A percentile compares a stretch with the other conserved stretches of the same genome.
Conservation (phyloP, 2,329 filamentous ascomycete species). For the Hymenoscyphus fructigenus region DNA sequence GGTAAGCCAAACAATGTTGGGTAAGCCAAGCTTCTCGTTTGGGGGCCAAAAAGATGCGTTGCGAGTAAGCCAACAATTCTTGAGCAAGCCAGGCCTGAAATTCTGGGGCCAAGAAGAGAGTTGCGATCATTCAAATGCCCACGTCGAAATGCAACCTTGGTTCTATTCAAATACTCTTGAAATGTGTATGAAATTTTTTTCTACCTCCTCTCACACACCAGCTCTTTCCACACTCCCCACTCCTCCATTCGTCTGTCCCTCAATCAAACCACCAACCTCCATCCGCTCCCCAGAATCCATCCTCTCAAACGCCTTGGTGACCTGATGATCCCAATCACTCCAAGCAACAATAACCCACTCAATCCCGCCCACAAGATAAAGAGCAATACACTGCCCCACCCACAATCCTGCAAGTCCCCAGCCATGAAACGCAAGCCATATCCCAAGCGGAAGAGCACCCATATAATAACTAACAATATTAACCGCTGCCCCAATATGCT, state of each 20-base stretch:
- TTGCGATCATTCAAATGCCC: too few species aligned
- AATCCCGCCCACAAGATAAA: conserved; percentile 74
- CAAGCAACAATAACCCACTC: conserved; percentile 79
- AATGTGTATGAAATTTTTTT: not conserved
- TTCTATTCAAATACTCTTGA: too few species aligned
- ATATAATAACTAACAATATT: conserved; percentile 84
- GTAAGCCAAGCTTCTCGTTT: too few species aligned
- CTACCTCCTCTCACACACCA: conserved; percentile 2
- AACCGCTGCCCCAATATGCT: conserved; percentile 80
- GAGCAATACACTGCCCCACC: conserved; percentile 77
- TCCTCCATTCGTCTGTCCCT: conserved; percentile 13
- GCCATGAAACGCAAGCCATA: conserved; percentile 81
- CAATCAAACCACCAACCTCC: conserved; percentile 23
- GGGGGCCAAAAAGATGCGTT: too few species aligned
- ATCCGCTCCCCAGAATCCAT: conserved; percentile 53
- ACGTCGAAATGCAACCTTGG: too few species aligned
- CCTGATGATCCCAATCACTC: conserved; percentile 75
- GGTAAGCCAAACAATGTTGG: too few species aligned
- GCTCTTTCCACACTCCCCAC: conserved; percentile 7
- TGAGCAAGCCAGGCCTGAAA: too few species aligned
- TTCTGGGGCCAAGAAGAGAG: too few species aligned
- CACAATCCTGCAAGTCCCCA: conserved; percentile 81
- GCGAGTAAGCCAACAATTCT: too few species aligned
- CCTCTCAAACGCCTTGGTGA: conserved; percentile 67
- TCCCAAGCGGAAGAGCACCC: conserved; percentile 76